Conservation (phyloP, 768 basidiomycete species). For the Hericium rajendrae region DNA sequence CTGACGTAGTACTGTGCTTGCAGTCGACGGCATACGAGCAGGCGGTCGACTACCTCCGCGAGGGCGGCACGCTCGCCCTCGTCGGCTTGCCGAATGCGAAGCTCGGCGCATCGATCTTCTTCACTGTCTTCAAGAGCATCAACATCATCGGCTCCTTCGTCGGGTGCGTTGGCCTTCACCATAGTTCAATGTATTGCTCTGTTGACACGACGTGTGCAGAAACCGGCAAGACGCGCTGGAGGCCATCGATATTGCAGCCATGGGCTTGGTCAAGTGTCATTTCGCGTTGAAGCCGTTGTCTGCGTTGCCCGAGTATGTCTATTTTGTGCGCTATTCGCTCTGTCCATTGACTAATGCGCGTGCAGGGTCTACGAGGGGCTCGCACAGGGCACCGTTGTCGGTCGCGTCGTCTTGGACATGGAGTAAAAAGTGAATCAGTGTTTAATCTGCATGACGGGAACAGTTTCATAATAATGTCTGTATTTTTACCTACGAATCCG, state of each 20-base stretch:
- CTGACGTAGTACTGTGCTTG: conserved; percentile 9
- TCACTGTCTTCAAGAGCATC: conserved; percentile 57
- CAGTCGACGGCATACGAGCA: conserved; percentile 32
- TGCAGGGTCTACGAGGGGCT: conserved; percentile 31
- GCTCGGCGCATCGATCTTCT: conserved; percentile 58
- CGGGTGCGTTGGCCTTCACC: conserved; percentile 18
- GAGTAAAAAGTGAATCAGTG: conserved; percentile 13
- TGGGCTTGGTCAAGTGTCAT: conserved; percentile 58
- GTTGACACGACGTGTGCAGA: conserved; percentile 34
- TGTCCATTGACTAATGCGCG: neutral
- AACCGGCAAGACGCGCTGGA: conserved; percentile 81
- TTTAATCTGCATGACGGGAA: too few species aligned
- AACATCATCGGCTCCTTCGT: conserved; percentile 40
- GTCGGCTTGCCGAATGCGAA: conserved; percentile 63
- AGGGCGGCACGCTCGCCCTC: conserved; percentile 64
- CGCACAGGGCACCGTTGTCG: conserved; percentile 33
- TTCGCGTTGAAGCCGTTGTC: conserved; percentile 37
- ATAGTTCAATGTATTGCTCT: neutral
- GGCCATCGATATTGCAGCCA: conserved; percentile 65
- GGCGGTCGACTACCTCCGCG: conserved; percentile 67
- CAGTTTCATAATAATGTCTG: too few species aligned
- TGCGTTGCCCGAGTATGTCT: conserved; percentile 43
- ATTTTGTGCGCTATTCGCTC: neutral
- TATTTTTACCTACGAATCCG: too few species aligned
- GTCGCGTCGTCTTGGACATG: conserved; percentile 39